Base-by-base conservation (phyloP, 2,329 filamentous ascomycete species). In the Hortaea werneckii region DNA sequence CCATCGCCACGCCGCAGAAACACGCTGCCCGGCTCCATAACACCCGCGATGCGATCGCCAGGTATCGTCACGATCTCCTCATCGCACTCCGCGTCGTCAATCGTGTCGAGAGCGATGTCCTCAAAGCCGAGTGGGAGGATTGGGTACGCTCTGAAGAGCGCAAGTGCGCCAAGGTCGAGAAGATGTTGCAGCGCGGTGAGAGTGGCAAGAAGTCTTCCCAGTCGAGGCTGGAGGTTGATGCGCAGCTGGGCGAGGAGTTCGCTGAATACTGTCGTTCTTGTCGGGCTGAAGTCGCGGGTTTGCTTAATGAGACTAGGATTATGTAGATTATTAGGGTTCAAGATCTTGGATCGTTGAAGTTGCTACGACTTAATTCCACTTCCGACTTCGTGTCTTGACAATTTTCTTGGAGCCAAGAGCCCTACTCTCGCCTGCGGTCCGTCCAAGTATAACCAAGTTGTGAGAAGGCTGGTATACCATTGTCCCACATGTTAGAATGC, bases 71-170 rank as follows among this genome's bases (percentile, higher is more conserved):
- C 63, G 88, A 96, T 60, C 72, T 98, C 13, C 70, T 96, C 2
- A 89, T 98, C 5, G 88, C 89, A 5, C 80, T 96, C 71, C 80
- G 89, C 4, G 79, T 95, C 2, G 82, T 96, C 50, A 95, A 96
- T 66, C 83, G 77, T 47, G 80, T 96, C 28, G 92, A 96, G 71
- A 76, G 78, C 48, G 88, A 95, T 64, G 82, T 95, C 63, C 67
- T 96, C 44, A 78, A 80, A 58, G 83, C 84, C 0, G 90, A 95
- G 65, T 98, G 88, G 83, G 89, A 95, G 68, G 85, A 86, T 52
- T 98, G 90, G 89, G 75, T 96, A 29, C 67, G 77, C 3, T 83
- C 86, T 54, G 92, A 98, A 68, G 82, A 80, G 52, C 66, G 73
- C 30, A 78, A 85, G 41, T 98, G 92, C 64, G 78, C 79, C 46